Conservation (phyloP, 805 yeast species). For the Kregervanrija pseudodelftensis region DNA sequence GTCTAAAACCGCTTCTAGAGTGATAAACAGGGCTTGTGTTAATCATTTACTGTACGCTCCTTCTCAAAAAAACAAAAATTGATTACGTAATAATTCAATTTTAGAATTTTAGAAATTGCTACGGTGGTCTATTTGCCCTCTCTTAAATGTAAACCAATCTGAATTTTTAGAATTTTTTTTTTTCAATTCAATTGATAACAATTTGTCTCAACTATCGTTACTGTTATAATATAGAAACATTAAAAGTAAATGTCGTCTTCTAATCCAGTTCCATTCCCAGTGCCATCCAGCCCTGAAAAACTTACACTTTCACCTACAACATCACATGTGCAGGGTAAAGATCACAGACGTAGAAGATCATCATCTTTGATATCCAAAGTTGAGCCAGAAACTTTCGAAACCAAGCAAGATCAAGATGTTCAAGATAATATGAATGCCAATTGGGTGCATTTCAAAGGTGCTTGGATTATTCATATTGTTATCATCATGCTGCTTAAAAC, state of each 20-base stretch:
- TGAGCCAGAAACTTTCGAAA: slow-evolving; percentile 88
- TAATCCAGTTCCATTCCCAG: slow-evolving; percentile 26
- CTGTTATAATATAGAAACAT: neutral
- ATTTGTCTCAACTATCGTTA: neutral
- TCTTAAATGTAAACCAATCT: neutral
- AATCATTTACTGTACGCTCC: no score
- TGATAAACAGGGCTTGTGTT: no score
- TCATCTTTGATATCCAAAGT: slow-evolving; percentile 87
- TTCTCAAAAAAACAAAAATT: no score
- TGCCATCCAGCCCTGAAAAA: slow-evolving; percentile 26
- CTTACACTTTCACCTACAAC: slow-evolving; percentile 29
- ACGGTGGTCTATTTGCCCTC: no score
- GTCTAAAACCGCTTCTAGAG: no score
- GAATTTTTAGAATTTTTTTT: neutral
- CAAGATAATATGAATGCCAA: slow-evolving; percentile 88
- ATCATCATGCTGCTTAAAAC: slow-evolving; percentile 67
- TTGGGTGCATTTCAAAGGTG: slow-evolving; percentile 96
- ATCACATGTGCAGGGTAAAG: slow-evolving; percentile 24
- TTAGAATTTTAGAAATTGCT: neutral
- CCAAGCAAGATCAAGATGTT: slow-evolving; percentile 82
- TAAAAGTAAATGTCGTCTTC: slow-evolving; percentile 9
- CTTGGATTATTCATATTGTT: slow-evolving; percentile 90
- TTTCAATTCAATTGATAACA: neutral
- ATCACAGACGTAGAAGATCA: slow-evolving; percentile 57
- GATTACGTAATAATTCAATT: no score